Evolutionary conservation across 2,329 filamentous ascomycete genomes (phyloP), one percentile per base, ranked within the genome.

Genomic region (Hymenoscyphus infarciens): DNA sequence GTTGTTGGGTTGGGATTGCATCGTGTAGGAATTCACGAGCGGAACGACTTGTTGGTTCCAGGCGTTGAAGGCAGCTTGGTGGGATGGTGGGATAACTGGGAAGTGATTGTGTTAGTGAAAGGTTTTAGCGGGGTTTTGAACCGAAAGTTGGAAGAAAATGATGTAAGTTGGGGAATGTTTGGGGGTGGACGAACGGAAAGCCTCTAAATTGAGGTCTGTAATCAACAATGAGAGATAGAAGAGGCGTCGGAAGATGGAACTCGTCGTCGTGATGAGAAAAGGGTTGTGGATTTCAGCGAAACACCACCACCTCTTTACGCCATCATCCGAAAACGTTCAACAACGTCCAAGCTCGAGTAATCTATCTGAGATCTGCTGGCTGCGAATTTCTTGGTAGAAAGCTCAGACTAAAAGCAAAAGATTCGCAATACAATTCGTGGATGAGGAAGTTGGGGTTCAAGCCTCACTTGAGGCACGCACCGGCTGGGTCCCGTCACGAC

Each of bases 11-110:
- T 62, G 60, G 2, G 39, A 31, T 19, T 62, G 56, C 60, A 62
- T 62, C 16, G 60, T 62, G 45, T 54, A 62, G n/a, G 60, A 33
- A 25, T 38, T 58, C 25, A 58, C 27, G 49, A 33, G 19, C 27
- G 38, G 35, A 53, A 39, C 22, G 15, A n/a, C 25, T 29, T 35
- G 25, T 56, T 53, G 42, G 42, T 49, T 49, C 59, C 59, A 61
- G 54, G 56, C 31, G 33, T 56, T 56, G 35, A 27, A 56, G 53
- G 39, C n/a, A 15, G 57, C 39, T 27, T 56, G 55, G 29, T 15
- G 38, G 7, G 45, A 33, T 8, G 38, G 15, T 16, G 38, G 31
- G 25, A 61, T 38, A 25, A 27, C 33, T 54, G 16, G 11, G 16
- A 35, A 6, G 16, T 60, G 33, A 25, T 13, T 57, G 55, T 16